Percentiles rank a stretch among this genome's conserved stretches.
Evolutionary conservation across 2,329 filamentous ascomycete species (phyloP).

Genomic region (Aspergillus carbonarius): DNA sequence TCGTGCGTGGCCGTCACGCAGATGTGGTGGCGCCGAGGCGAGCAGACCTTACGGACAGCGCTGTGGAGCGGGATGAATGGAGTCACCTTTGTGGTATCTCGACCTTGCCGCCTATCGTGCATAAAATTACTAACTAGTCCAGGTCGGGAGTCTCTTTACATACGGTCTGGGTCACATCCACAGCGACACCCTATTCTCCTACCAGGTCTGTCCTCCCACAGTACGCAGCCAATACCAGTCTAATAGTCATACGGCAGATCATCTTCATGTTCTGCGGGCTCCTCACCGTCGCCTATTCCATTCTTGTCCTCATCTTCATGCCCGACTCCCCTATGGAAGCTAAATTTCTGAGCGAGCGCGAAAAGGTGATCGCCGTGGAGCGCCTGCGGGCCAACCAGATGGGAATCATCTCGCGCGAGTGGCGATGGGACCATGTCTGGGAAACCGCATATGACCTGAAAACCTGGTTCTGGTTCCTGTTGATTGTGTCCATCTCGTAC

Average conservation of each 20-base stretch:
- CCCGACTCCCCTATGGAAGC: slow-evolving; percentile 53
- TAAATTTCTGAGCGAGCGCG: slow-evolving; percentile 49
- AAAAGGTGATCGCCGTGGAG: slow-evolving; percentile 56
- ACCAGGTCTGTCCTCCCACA: slow-evolving; percentile 22
- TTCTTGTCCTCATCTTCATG: slow-evolving; percentile 50
- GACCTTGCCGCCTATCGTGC: too few species aligned
- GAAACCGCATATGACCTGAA: slow-evolving; percentile 35
- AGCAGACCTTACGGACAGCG: slow-evolving; percentile 58
- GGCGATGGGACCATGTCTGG: slow-evolving; percentile 51
- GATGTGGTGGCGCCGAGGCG: slow-evolving; percentile 62
- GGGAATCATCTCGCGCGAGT: slow-evolving; percentile 54
- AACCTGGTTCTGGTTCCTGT: slow-evolving; percentile 38
- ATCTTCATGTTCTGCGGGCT: slow-evolving; percentile 58
- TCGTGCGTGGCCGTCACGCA: slow-evolving; percentile 59
- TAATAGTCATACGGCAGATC: slow-evolving; percentile 25
- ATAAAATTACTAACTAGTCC: neutral
- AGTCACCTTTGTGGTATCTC: slow-evolving; percentile 51
- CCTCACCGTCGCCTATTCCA: slow-evolving; percentile 50
- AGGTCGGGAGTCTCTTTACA: slow-evolving; percentile 54
- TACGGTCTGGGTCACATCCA: slow-evolving; percentile 61
- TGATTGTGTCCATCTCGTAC: slow-evolving; percentile 24
- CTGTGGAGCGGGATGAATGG: slow-evolving; percentile 64
- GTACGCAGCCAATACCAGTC: neutral
- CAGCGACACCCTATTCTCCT: slow-evolving; percentile 40
- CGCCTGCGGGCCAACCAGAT: slow-evolving; percentile 56